Conservation (phyloP, 2,329 filamentous ascomycete genomes). For the Arthrobotrys entomopaga region DNA sequence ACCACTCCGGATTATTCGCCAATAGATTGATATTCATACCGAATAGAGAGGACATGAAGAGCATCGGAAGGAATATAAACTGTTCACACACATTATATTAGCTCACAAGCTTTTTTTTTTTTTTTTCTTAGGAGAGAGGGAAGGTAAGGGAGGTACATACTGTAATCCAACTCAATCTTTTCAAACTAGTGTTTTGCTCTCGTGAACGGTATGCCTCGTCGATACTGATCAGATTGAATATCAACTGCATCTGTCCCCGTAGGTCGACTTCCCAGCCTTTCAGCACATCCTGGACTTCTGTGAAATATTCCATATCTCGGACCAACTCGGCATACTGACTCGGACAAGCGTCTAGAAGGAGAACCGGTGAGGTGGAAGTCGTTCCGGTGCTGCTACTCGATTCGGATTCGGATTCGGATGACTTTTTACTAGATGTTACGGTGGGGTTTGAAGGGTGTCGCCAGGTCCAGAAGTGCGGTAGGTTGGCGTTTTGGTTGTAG, state of each 20-base stretch:
- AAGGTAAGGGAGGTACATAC: conserved; percentile 23
- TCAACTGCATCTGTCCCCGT: conserved; percentile 48
- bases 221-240: conserved; percentile 57
- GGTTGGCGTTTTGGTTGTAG: conserved; percentile 36
- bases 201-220: conserved; percentile 56
- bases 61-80: conserved; percentile 56
- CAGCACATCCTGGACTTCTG: conserved; percentile 23
- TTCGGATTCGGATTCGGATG: not conserved
- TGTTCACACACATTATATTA: not conserved
- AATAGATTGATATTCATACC: conserved; percentile 58
- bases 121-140: not conserved
- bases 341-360: conserved; percentile 31
- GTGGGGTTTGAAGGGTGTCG: not conserved
- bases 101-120: not conserved
- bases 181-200: conserved; percentile 56
- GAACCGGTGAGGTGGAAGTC: not conserved
- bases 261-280: conserved; percentile 49
- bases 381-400: not conserved
- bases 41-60: conserved; percentile 55
- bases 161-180: conserved; percentile 56
- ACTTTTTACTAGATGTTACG: not conserved
- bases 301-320: conserved; percentile 48
- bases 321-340: conserved; percentile 23
- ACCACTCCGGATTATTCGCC: conserved; percentile 54
- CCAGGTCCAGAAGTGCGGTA: conserved; percentile 49